Evolutionary conservation across 257 asterid genomes (phyloP).

Genomic region (Cynanchum wilfordii): DNA sequence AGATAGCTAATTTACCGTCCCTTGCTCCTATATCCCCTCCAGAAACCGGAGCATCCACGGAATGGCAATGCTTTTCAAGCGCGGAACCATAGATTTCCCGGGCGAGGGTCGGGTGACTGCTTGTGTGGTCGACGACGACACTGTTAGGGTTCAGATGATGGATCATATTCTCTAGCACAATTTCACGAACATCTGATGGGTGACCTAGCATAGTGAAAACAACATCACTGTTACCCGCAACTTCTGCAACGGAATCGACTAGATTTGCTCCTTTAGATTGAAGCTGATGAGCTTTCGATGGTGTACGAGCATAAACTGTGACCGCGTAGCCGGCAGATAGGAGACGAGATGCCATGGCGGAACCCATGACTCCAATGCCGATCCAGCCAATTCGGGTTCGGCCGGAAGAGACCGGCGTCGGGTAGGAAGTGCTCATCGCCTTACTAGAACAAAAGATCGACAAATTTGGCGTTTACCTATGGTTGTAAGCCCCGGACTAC

Average conservation of each 20-base stretch:
- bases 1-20: conserved; percentile 61
- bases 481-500: background rate
- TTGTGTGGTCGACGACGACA: conserved; percentile 71
- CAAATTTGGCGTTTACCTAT: background rate
- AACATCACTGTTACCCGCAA: conserved; percentile 47
- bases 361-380: conserved; percentile 91
- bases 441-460: background rate
- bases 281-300: conserved; percentile 49
- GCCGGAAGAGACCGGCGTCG: conserved; percentile 41
- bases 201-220: conserved; percentile 81
- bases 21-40: conserved; percentile 85
- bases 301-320: conserved; percentile 64
- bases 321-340: conserved; percentile 70
- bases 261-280: conserved; percentile 69
- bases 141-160: conserved; percentile 44
- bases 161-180: conserved; percentile 49
- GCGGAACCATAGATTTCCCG: conserved; percentile 41
- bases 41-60: conserved; percentile 83
- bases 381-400: conserved; percentile 80
- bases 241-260: conserved; percentile 41
- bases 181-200: conserved; percentile 77
- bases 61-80: conserved; percentile 34
- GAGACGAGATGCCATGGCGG: conserved; percentile 80
- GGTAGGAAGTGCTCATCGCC: conserved; percentile 36
- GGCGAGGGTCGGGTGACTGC: conserved; percentile 70